Conservation (phyloP, 768 basidiomycete species). For the Panus rudis region DNA sequence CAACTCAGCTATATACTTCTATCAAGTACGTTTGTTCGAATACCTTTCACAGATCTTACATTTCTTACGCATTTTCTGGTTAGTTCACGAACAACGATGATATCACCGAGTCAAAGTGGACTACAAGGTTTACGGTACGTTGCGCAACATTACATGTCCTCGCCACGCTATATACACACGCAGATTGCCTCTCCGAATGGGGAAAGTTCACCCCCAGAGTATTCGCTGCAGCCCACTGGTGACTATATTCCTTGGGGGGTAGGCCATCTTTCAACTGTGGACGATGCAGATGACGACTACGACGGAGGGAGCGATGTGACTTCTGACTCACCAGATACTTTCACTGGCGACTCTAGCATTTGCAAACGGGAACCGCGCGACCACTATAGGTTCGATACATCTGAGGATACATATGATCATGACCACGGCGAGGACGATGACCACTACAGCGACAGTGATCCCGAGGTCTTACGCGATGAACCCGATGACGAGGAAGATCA, state of each 20-base stretch:
- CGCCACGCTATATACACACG: neutral
- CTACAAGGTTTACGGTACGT: conserved; percentile 32
- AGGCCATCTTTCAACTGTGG: conserved; percentile 16
- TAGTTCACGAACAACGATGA: conserved; percentile 27
- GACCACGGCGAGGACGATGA: too few relatives aligned
- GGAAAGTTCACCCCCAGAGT: conserved; percentile 18
- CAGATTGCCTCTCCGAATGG: conserved; percentile 30
- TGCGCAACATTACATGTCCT: neutral
- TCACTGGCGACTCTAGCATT: too few relatives aligned
- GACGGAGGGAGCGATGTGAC: neutral
- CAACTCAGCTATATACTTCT: conserved; percentile 34
- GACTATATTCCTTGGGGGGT: conserved; percentile 31
- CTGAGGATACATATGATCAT: too few relatives aligned
- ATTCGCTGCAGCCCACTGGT: conserved; percentile 28
- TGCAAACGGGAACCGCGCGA: too few relatives aligned
- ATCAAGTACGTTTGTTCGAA: conserved; percentile 25
- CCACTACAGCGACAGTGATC: too few relatives aligned
- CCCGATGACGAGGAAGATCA: too few relatives aligned
- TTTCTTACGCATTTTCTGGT: neutral
- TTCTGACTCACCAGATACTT: neutral
- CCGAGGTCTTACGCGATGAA: too few relatives aligned
- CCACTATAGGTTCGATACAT: too few relatives aligned
- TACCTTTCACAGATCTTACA: neutral
- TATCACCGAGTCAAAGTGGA: conserved; percentile 24
- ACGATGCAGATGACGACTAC: neutral